Conservation (phyloP, 2,329 filamentous ascomycete species). For the Thelonectria olida region DNA sequence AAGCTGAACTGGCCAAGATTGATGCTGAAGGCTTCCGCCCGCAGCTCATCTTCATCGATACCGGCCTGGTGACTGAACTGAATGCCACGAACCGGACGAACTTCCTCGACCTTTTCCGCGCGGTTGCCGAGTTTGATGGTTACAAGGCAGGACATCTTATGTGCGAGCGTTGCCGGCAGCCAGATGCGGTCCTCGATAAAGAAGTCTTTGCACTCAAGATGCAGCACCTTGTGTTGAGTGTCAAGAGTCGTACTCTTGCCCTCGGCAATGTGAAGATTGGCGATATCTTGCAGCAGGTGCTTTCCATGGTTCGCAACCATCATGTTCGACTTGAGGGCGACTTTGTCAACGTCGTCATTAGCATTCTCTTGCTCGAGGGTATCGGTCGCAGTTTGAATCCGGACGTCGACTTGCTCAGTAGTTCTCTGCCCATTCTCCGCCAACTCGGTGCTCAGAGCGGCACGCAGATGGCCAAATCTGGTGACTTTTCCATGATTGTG, state of each 20-base stretch:
- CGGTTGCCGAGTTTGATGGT: conserved; percentile 95
- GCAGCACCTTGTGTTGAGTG: conserved; percentile 92
- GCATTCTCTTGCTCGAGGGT: conserved; percentile 90
- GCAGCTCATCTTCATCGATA: conserved; percentile 97
- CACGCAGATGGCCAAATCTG: conserved; percentile 73
- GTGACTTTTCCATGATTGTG: conserved; percentile 85
- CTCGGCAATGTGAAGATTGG: conserved; percentile 96
- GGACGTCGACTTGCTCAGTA: conserved; percentile 83
- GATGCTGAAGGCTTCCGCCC: conserved; percentile 90
- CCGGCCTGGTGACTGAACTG: conserved; percentile 92
- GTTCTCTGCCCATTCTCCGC: conserved; percentile 88
- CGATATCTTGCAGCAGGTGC: conserved; percentile 89
- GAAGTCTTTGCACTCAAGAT: conserved; percentile 95
- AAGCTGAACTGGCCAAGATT: conserved; percentile 76
- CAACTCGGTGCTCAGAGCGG: conserved; percentile 84
- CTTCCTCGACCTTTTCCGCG: conserved; percentile 95
- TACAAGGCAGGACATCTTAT: conserved; percentile 95
- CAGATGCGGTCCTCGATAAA: conserved; percentile 85
- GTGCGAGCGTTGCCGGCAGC: conserved; percentile 94
- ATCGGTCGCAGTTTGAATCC: conserved; percentile 91
- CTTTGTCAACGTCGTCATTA: conserved; percentile 98
- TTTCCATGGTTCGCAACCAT: conserved; percentile 90
- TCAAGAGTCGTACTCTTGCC: conserved; percentile 91
- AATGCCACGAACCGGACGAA: conserved; percentile 87
- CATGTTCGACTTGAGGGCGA: conserved; percentile 96